Evolutionary conservation across 1,139 yeast genomes (phyloP).

Genomic region (Lodderomyces metapsilosis): DNA sequence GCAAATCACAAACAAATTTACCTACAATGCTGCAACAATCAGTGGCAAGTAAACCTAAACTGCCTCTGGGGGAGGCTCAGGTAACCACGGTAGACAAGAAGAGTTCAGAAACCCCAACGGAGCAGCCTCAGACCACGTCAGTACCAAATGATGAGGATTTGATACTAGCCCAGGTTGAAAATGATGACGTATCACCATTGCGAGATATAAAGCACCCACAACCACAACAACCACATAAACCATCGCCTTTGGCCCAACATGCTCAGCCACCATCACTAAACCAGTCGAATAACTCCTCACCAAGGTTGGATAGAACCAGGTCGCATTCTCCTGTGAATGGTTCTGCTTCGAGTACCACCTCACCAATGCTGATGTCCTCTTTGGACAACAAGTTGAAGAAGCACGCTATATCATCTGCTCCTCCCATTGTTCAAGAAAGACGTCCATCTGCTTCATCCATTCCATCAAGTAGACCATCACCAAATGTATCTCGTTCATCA

Average conservation of each 20-base stretch:
- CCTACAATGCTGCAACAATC: conserved; percentile 9
- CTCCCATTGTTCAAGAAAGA: conserved; percentile 3
- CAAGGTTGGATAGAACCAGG: conserved; percentile 15
- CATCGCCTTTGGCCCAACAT: conserved; percentile 1
- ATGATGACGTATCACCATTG: conserved; percentile 22
- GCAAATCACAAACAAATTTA: conserved; percentile 27
- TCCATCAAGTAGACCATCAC: conserved; percentile 10
- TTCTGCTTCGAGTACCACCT: conserved; percentile 14
- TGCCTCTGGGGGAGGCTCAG: neutral
- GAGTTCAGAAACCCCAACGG: no score
- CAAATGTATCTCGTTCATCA: conserved; percentile 12
- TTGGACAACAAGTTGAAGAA: conserved; percentile 13
- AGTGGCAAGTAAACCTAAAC: conserved; percentile 3
- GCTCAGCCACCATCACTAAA: conserved; percentile 2
- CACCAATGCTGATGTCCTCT: conserved; percentile 17
- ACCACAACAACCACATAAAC: conserved; percentile 10
- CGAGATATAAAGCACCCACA: conserved; percentile 15
- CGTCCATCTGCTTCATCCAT: conserved; percentile 1
- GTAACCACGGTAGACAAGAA: no score
- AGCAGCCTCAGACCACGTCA: no score
- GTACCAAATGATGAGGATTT: conserved; percentile 16
- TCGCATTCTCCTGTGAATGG: conserved; percentile 15
- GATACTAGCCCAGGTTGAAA: conserved; percentile 18
- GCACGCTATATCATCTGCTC: conserved; percentile 5
- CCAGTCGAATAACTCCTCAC: conserved; percentile 13